Base-by-base conservation (phyloP, 2,329 filamentous ascomycete species). In the Aciculosporium take region DNA sequence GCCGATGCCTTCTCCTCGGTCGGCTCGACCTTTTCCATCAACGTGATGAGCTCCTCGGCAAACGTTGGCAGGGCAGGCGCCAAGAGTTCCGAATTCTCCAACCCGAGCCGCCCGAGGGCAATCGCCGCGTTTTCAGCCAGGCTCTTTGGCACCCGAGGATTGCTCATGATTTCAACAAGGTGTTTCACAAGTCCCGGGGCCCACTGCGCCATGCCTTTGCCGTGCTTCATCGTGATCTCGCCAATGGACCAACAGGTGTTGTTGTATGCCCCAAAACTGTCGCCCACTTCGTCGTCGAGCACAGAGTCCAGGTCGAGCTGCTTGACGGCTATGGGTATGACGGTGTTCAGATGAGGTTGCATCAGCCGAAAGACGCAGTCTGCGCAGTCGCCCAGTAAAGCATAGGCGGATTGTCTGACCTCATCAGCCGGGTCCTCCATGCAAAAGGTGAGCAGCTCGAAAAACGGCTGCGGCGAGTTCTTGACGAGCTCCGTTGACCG, bases 211-310 rank as follows among this genome's bases (percentile, higher is more conserved):
- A 95, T 84, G 41, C 72, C 76, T 46, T 79, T 76, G 49, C 79
- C 76, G 56, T 84, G 72, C 46, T 85, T 79, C 60, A 94, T 79
- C 13, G 87, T 78, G 46, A 96, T 91, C 65, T 98, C 91, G 32
- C 91, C 91, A 20, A 79, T 80, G 6, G 88, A 93, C 91, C 91
- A 98, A 65, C 89, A 96, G 18, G 91, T 89, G 57, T 98, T 98
- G 71, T 96, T 98, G 45, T 96, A 79, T 24, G 96, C 88, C 45
- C 87, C 86, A 59, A 94, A 95, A 12, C 79, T 81, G 15, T 76
- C 82, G 48, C 94, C 85, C 36, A 86, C 78, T 46, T 87, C 83
- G 51, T 93, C 85, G 46, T 88, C 82, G 15, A 77, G 63, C 39
- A 87, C 74, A 42, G 71, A 71, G 46, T 87, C 81, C 49, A 94